Conservation (phyloP, 371 early-diverging fungal genomes). For the Mucor lusitanicus region DNA sequence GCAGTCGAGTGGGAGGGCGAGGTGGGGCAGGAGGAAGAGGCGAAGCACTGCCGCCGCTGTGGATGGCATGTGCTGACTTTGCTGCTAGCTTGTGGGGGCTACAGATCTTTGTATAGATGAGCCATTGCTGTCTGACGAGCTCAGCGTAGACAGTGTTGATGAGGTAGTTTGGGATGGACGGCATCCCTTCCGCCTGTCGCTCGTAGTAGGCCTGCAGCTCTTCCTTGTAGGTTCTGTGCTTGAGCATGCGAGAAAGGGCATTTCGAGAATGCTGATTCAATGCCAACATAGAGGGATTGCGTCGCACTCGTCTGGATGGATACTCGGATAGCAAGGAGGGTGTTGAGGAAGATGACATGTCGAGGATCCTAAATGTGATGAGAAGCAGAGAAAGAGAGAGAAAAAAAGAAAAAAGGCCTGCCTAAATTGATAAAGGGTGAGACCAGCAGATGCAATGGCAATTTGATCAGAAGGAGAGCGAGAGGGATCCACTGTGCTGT, state of each 20-base stretch:
- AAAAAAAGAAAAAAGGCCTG: neutral
- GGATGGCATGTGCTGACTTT: neutral
- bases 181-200: constrained; percentile 19
- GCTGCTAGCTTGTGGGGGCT: too few species aligned
- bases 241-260: constrained; percentile 6
- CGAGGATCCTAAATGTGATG: neutral
- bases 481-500: neutral
- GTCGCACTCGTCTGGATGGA: neutral
- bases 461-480: neutral
- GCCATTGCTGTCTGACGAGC: constrained; percentile 27
- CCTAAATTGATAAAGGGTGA: neutral
- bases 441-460: neutral
- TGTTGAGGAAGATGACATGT: neutral
- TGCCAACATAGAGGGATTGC: neutral
- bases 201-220: constrained; percentile 22
- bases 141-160: constrained; percentile 34
- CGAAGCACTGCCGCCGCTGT: neutral
- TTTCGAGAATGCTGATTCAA: constrained; percentile 7
- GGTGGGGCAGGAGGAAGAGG: neutral
- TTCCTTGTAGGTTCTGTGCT: constrained; percentile 13
- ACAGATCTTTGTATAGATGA: constrained; percentile 8
- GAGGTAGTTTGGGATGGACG: constrained; percentile 34
- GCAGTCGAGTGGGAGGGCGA: neutral
- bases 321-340: constrained; percentile 1
- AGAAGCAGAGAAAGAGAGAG: neutral